Conservation (phyloP, 2,329 filamentous ascomycete genomes). For the Pyrenophora tritici-repentis region DNA sequence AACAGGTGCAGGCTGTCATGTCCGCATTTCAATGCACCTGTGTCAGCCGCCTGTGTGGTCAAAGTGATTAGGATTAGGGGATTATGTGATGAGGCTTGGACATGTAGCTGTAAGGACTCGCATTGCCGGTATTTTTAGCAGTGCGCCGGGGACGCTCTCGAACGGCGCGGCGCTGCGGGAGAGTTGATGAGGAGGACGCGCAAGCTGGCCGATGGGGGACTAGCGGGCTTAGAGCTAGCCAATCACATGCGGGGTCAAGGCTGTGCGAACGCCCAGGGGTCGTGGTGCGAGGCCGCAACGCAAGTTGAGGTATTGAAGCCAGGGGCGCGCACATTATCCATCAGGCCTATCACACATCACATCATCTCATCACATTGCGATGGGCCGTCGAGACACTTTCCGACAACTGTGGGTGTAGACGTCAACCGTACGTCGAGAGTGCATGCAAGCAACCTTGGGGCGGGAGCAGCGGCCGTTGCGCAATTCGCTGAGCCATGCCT, state of each 20-base stretch:
- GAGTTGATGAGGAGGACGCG: conserved; percentile 11
- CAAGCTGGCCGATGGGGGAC: conserved; percentile 6
- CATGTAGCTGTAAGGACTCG: background rate
- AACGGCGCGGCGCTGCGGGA: conserved; percentile 11
- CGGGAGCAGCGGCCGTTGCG: conserved; percentile 14
- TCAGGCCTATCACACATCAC: background rate
- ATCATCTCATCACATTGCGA: background rate
- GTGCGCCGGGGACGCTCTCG: background rate
- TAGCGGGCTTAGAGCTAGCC: conserved; percentile 2
- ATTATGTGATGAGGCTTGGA: background rate
- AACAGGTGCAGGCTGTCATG: too few relatives aligned
- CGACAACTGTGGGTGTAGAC: background rate
- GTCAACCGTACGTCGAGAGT: too few relatives aligned
- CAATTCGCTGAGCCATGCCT: conserved; percentile 19
- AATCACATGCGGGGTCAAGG: conserved; percentile 1
- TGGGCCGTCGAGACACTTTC: background rate
- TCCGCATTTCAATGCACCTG: background rate
- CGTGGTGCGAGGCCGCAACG: conserved; percentile 5
- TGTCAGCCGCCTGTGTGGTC: background rate
- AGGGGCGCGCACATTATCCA: conserved; percentile 1
- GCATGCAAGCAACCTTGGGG: conserved; percentile 1
- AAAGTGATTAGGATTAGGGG: background rate
- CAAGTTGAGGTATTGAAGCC: conserved; percentile 8
- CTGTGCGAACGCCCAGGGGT: conserved; percentile 14
- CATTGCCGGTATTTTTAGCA: conserved; percentile 6